phyloP scores from a whole-genome alignment of 2,329 filamentous ascomycete genomes.

The Diaporthe sp. region DNA sequence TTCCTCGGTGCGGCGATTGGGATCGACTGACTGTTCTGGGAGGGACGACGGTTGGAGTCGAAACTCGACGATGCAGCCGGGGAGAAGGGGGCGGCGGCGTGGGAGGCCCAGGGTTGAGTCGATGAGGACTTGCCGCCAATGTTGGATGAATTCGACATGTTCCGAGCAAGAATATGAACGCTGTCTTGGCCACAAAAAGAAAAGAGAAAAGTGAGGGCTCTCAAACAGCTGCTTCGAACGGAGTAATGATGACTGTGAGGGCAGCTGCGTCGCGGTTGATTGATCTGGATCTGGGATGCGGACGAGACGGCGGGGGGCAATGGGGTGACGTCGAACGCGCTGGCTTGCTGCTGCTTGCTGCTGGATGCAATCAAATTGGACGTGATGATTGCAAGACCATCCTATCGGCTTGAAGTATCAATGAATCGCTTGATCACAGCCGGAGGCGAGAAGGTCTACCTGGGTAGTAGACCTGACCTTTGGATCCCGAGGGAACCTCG shows the following conservation, averaged over 20 bases:
- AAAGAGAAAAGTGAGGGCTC: background rate
- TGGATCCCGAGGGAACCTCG: constrained; percentile 34
- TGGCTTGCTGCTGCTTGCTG: background rate
- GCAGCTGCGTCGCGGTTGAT: constrained; percentile 12
- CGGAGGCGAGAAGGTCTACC: constrained; percentile 30
- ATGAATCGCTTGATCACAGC: background rate
- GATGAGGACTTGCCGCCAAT: constrained; percentile 66
- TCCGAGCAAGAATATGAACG: constrained; percentile 5
- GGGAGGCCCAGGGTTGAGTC: constrained; percentile 56
- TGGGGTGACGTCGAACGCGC: constrained; percentile 28
- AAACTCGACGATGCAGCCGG: constrained; percentile 61
- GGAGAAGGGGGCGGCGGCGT: constrained; percentile 57
- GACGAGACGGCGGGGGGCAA: background rate
- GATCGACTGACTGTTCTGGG: constrained; percentile 52
- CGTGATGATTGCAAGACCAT: constrained; percentile 10
- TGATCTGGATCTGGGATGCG: constrained; percentile 7
- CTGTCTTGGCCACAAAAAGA: background rate
- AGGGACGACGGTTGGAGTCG: constrained; percentile 65
- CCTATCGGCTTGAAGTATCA: background rate
- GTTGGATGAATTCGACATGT: constrained; percentile 52
- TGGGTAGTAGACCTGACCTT: constrained; percentile 34
- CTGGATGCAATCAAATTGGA: constrained; percentile 19
- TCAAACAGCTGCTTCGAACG: background rate
- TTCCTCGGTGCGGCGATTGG: constrained; percentile 73
- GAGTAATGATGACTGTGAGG: constrained; percentile 3